A percentile compares a stretch with the other conserved stretches of the same genome.
phyloP scores from a whole-genome alignment of 768 basidiomycete genomes.

The Pilatotrama ljubarskyi region DNA sequence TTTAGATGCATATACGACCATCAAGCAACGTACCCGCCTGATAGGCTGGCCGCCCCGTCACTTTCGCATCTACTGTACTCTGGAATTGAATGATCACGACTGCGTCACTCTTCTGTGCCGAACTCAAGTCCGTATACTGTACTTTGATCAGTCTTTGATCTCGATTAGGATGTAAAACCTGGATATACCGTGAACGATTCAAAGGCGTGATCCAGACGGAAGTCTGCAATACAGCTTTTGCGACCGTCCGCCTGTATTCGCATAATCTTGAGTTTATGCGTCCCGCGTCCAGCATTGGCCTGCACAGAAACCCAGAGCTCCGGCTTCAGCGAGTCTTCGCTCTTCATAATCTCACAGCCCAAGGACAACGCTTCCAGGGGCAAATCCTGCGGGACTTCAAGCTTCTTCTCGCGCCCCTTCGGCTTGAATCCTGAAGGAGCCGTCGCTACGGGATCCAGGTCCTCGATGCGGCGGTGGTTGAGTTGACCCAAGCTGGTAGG shows the following conservation, averaged over 20 bases:
- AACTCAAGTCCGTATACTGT: background rate
- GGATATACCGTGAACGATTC: background rate
- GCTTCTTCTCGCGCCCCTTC: background rate
- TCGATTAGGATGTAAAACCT: background rate
- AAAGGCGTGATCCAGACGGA: conserved; percentile 1
- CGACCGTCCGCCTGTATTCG: too few relatives aligned
- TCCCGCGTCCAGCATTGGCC: too few relatives aligned
- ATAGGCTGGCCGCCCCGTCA: background rate
- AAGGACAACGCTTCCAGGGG: conserved; percentile 10
- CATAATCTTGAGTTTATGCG: background rate
- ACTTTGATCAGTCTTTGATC: background rate
- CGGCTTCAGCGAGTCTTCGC: background rate
- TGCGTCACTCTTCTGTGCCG: background rate
- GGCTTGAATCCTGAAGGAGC: background rate
- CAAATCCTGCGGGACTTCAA: background rate
- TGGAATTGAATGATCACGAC: background rate
- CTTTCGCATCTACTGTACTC: background rate
- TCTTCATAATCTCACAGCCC: conserved; percentile 1
- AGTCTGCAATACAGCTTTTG: background rate
- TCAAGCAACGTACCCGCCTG: background rate
- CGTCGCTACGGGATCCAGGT: background rate
- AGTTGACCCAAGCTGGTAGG: background rate
- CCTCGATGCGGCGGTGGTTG: background rate
- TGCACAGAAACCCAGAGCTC: background rate
- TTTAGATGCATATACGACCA: background rate